Evolutionary conservation across 192 early-diverging fungal species (phyloP).

Genomic region (Coemansia sp.): DNA sequence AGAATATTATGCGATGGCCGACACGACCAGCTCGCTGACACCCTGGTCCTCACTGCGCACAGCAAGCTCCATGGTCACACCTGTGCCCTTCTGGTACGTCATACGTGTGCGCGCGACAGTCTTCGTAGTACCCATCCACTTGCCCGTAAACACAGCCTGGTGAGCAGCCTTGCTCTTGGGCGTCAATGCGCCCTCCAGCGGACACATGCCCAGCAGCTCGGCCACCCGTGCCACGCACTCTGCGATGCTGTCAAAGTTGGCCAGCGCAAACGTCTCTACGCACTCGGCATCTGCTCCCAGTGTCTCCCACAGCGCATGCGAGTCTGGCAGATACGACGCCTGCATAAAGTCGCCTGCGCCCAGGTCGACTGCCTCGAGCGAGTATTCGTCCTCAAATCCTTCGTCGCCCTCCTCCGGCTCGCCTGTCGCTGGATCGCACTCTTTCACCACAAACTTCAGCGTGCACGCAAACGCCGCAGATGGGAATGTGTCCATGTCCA

Average conservation of each 20-base stretch:
- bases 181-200: conserved; percentile 69
- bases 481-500: conserved; percentile 39
- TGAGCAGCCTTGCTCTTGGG: conserved; percentile 79
- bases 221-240: conserved; percentile 56
- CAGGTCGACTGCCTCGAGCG: conserved; percentile 84
- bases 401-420: conserved; percentile 80
- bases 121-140: conserved; percentile 76
- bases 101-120: conserved; percentile 84
- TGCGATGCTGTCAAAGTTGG: conserved; percentile 60
- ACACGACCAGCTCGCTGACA: conserved; percentile 73
- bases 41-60: conserved; percentile 69
- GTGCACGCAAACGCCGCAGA: conserved; percentile 75
- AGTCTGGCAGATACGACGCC: conserved; percentile 81
- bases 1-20: conserved; percentile 67
- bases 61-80: conserved; percentile 91
- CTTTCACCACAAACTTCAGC: conserved; percentile 88
- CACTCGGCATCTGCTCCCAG: conserved; percentile 69
- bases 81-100: conserved; percentile 76
- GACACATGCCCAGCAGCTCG: conserved; percentile 84
- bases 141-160: conserved; percentile 80
- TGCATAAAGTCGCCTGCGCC: conserved; percentile 85
- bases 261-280: conserved; percentile 86
- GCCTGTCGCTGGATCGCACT: conserved; percentile 92
- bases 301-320: conserved; percentile 77
- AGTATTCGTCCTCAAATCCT: conserved; percentile 95